Evolutionary conservation across 2,329 filamentous ascomycete species (phyloP).

Genomic region (Microascus cirrosus): DNA sequence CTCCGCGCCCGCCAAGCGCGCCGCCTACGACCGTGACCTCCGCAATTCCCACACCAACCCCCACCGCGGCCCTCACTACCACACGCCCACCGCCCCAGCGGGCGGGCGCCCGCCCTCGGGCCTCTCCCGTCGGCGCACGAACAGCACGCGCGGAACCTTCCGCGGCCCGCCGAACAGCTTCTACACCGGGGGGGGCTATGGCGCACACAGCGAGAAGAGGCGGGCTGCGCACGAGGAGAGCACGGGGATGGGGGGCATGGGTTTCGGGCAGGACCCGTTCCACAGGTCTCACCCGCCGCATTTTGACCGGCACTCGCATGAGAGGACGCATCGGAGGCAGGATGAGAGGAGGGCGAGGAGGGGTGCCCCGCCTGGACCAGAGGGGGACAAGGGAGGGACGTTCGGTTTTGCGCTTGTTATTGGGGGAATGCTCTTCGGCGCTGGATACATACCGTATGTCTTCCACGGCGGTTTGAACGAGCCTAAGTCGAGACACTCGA

Average conservation of each 20-base stretch:
- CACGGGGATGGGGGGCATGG: constrained; percentile 37
- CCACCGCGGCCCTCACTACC: constrained; percentile 28
- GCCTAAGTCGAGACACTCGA: background rate
- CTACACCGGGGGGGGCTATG: constrained; percentile 74
- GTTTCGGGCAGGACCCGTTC: constrained; percentile 42
- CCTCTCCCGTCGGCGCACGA: constrained; percentile 50
- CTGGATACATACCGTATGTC: constrained; percentile 2
- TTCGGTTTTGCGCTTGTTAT: constrained; percentile 3
- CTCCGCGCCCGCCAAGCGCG: constrained; percentile 60
- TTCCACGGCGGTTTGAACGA: background rate
- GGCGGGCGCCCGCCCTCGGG: constrained; percentile 73
- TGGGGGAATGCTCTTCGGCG: constrained; percentile 4
- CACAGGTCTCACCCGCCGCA: constrained; percentile 47
- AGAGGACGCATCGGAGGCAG: constrained; percentile 58
- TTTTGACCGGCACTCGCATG: constrained; percentile 67
- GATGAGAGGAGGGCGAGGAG: constrained; percentile 29
- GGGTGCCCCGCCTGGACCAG: background rate
- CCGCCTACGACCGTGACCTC: constrained; percentile 67
- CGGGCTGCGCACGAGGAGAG: constrained; percentile 34
- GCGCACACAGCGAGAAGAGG: constrained; percentile 49
- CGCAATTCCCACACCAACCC: constrained; percentile 22
- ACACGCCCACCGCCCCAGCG: constrained; percentile 46
- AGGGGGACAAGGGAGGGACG: background rate
- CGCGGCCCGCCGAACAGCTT: constrained; percentile 83
- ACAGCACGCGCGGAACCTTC: constrained; percentile 52